A percentile compares a stretch with the other conserved stretches of the same genome.
Evolutionary conservation across 352 stramenopile genomes (phyloP).

Genomic region (Pythium chondricola): DNA sequence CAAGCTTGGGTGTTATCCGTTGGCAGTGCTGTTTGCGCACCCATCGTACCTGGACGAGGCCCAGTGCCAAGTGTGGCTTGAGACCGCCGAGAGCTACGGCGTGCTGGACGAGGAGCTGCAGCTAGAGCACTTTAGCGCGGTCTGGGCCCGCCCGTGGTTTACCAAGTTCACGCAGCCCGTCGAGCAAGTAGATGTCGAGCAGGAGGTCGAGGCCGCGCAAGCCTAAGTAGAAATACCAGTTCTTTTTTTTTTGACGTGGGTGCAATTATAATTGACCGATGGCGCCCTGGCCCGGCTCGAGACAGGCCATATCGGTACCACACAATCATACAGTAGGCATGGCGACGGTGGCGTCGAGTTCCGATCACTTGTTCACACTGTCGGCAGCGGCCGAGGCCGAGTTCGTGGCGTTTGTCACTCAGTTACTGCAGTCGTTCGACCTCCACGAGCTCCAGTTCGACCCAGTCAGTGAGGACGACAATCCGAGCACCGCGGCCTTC

Average conservation of each 20-base stretch:
- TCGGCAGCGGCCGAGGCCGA: too few species aligned
- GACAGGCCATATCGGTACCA: too few species aligned
- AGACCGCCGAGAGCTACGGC: conserved; percentile 76
- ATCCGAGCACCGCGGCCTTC: too few species aligned
- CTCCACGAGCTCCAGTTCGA: too few species aligned
- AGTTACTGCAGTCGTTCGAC: too few species aligned
- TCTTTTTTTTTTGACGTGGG: not conserved
- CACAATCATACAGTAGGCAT: too few species aligned
- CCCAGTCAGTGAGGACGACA: too few species aligned
- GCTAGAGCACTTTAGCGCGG: conserved; percentile 41
- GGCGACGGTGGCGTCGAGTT: too few species aligned
- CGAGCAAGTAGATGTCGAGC: conserved; percentile 17
- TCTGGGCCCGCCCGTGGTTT: conserved; percentile 55
- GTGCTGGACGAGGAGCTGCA: conserved; percentile 73
- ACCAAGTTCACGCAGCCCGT: conserved; percentile 41
- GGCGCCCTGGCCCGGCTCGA: too few species aligned
- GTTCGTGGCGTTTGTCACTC: too few species aligned
- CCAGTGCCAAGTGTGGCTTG: conserved; percentile 68
- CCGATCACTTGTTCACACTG: too few species aligned
- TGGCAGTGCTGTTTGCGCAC: conserved; percentile 59
- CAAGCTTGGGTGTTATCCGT: conserved; percentile 71
- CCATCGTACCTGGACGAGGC: conserved; percentile 53
- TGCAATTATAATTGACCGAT: too few species aligned
- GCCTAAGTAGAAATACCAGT: not conserved
- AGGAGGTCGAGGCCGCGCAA: not conserved